Conservation (phyloP, 2,329 filamentous ascomycete species). For the Colletotrichum liaoningense region DNA sequence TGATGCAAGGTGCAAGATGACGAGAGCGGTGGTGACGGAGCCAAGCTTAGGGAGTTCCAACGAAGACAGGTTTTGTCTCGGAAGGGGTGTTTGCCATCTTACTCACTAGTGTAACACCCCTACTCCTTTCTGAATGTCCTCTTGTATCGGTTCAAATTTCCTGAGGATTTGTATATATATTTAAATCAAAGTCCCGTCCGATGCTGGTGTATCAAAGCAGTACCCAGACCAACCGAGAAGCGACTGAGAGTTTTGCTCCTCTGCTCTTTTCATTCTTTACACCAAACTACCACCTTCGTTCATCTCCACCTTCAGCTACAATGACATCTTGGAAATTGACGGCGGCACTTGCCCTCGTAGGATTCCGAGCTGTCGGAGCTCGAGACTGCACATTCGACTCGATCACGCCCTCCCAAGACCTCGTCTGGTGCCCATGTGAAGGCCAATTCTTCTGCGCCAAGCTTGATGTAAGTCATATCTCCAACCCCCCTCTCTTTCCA, state of each 20-base stretch:
- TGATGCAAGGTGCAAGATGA: too few species aligned
- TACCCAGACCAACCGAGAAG: not conserved
- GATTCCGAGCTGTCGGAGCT: not conserved
- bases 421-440: constrained; percentile 48
- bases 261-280: not conserved
- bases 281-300: not conserved
- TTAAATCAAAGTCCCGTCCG: not conserved
- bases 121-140: not conserved
- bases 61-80: not conserved
- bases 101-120: not conserved
- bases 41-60: not conserved
- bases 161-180: not conserved
- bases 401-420: constrained; percentile 30
- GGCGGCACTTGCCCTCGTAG: not conserved
- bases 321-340: not conserved
- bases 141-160: too few species aligned
- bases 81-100: not conserved
- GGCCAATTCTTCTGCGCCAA: constrained; percentile 50
- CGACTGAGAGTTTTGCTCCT: too few species aligned
- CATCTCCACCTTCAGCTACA: not conserved
- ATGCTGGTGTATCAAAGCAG: not conserved
- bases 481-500: not conserved
- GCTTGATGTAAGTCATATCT: constrained; percentile 40
- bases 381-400: constrained; percentile 40
- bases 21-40: not conserved